Evolutionary conservation across 2,329 filamentous ascomycete genomes (phyloP).

Genomic region (Xylaria sp.): DNA sequence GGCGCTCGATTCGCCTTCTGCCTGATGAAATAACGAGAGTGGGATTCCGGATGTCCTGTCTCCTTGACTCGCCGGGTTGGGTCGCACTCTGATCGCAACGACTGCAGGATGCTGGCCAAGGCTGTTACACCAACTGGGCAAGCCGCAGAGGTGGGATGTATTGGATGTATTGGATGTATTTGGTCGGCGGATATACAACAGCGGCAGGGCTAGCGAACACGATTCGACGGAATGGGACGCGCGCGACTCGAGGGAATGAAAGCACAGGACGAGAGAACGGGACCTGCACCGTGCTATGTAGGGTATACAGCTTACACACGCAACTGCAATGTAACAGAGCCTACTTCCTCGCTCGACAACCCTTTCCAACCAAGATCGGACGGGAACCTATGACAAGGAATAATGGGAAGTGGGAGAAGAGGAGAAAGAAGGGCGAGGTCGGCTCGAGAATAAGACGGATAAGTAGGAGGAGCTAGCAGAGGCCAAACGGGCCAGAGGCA

Average conservation of each 20-base stretch:
- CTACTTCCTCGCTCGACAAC: constrained; percentile 16
- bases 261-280: constrained; percentile 20
- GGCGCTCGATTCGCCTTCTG: constrained; percentile 12
- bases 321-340: constrained; percentile 11
- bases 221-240: constrained; percentile 19
- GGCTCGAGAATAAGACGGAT: constrained; percentile 16
- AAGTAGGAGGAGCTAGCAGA: constrained; percentile 14
- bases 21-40: constrained; percentile 10
- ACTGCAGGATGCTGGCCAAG: constrained; percentile 25
- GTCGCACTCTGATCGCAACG: constrained; percentile 22
- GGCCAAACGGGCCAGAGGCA: background rate
- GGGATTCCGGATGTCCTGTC: constrained; percentile 16
- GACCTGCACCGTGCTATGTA: constrained; percentile 20
- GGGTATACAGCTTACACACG: constrained; percentile 7
- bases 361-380: constrained; percentile 2
- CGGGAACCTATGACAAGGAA: background rate
- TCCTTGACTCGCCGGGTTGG: constrained; percentile 15
- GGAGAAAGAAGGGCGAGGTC: background rate
- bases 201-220: constrained; percentile 29
- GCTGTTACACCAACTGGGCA: constrained; percentile 30
- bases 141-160: constrained; percentile 32
- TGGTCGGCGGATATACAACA: constrained; percentile 31
- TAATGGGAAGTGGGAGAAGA: background rate
- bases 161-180: no score
- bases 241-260: constrained; percentile 20